A percentile compares a stretch with the other conserved stretches of the same genome.
These are phyloP conservation scores for Mortierella sp. DNA, from an alignment of 371 early-diverging fungal genomes.

Conservation along the genomic window DNA sequence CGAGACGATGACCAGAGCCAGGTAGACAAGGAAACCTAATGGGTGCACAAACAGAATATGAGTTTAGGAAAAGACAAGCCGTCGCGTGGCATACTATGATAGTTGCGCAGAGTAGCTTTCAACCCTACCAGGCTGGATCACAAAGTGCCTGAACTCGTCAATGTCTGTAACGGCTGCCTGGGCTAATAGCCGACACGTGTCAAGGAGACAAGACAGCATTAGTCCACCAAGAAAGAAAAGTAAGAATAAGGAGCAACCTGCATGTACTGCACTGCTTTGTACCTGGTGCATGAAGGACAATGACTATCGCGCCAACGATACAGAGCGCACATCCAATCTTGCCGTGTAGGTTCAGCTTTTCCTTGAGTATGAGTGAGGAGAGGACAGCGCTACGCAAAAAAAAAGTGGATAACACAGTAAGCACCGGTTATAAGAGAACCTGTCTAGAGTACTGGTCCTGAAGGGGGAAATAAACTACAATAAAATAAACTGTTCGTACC, in stretches of 20 bases:
- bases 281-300: slow-evolving; percentile 93
- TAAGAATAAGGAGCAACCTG: background rate
- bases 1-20: slow-evolving; percentile 67
- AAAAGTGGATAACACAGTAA: slow-evolving; percentile 4
- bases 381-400: slow-evolving; percentile 78
- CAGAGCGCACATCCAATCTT: slow-evolving; percentile 93
- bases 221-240: background rate
- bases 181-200: slow-evolving; percentile 30
- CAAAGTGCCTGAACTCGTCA: slow-evolving; percentile 82
- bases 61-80: too few relatives aligned
- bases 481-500: slow-evolving; percentile 35
- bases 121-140: slow-evolving; percentile 80
- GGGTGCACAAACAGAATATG: background rate
- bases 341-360: slow-evolving; percentile 85
- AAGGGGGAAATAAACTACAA: background rate
- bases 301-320: slow-evolving; percentile 89
- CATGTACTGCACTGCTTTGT: background rate
- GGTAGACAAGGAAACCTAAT: slow-evolving; percentile 85
- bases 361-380: slow-evolving; percentile 91
- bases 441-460: background rate
- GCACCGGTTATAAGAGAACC: too few relatives aligned
- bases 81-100: background rate
- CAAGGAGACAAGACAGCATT: background rate
- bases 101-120: too few relatives aligned
- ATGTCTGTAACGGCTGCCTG: slow-evolving; percentile 84